A percentile compares a stretch with the other conserved stretches of the same genome.
Conservation (phyloP, 768 basidiomycete species). For the Lactarius evosmus region DNA sequence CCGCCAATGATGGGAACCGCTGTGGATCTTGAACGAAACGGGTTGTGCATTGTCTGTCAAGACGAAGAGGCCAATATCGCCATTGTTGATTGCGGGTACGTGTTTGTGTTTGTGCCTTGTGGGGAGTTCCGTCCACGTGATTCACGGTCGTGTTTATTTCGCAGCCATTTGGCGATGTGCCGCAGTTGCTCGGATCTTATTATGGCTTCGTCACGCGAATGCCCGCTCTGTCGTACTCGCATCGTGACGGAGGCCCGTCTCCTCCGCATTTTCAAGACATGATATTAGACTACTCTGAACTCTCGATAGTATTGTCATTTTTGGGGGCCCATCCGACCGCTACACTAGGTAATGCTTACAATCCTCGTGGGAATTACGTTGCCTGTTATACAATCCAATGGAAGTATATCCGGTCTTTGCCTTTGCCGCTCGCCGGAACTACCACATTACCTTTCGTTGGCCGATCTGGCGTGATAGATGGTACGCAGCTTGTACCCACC, state of each 20-base stretch:
- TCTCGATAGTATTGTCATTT: neutral
- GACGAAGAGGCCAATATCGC: slow-evolving; percentile 94
- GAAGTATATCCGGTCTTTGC: slow-evolving; percentile 13
- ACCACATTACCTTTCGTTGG: neutral
- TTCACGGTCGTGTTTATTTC: slow-evolving; percentile 6
- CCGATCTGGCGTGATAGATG: neutral
- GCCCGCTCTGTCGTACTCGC: slow-evolving; percentile 85
- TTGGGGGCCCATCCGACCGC: neutral
- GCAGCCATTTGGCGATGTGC: slow-evolving; percentile 80
- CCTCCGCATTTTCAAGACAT: slow-evolving; percentile 69
- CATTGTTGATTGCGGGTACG: slow-evolving; percentile 90
- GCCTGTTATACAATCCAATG: neutral
- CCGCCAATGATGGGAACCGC: slow-evolving; percentile 29
- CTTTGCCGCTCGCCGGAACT: neutral
- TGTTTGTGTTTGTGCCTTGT: slow-evolving; percentile 23
- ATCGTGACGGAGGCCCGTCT: slow-evolving; percentile 82
- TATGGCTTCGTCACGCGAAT: slow-evolving; percentile 78
- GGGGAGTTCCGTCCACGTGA: neutral
- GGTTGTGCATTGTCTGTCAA: slow-evolving; percentile 89
- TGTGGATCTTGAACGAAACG: slow-evolving; percentile 56
- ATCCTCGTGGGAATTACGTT: neutral
- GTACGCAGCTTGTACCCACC: neutral
- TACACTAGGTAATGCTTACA: slow-evolving; percentile 4
- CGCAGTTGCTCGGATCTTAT: slow-evolving; percentile 73
- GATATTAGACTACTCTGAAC: neutral